These are phyloP conservation scores for Podospora sp. DNA, from an alignment of 495 filamentous ascomycete genomes.

Conservation along the genomic window DNA sequence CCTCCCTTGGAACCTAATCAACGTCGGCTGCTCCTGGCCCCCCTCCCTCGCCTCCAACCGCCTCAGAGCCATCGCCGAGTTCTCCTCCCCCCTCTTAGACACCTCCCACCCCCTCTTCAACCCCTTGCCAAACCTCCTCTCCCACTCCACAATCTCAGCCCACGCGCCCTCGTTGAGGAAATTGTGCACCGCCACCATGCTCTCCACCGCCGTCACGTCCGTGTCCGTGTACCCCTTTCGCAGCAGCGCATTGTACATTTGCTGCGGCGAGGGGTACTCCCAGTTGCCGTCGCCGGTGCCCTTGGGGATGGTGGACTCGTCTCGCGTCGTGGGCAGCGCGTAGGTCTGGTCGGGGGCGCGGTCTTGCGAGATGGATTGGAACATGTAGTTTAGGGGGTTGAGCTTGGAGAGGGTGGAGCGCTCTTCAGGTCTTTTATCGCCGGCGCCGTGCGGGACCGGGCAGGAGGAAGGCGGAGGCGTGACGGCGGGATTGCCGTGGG, in stretches of 20 bases:
- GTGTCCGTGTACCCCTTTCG: slow-evolving; percentile 96
- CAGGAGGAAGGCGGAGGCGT: slow-evolving; percentile 44
- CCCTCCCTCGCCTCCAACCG: slow-evolving; percentile 42
- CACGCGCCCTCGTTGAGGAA: slow-evolving; percentile 98
- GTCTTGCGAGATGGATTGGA: slow-evolving; percentile 76
- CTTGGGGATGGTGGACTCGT: slow-evolving; percentile 82
- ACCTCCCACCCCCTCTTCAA: slow-evolving; percentile 70
- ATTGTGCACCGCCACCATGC: slow-evolving; percentile 97
- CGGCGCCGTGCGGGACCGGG: slow-evolving; percentile 50
- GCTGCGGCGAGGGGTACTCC: slow-evolving; percentile 98
- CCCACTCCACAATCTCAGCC: slow-evolving; percentile 91
- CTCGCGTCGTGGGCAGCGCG: slow-evolving; percentile 73
- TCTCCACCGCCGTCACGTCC: slow-evolving; percentile 88
- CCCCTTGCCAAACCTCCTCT: slow-evolving; percentile 77
- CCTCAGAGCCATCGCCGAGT: slow-evolving; percentile 37
- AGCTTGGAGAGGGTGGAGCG: slow-evolving; percentile 66
- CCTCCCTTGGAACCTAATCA: slow-evolving; percentile 84
- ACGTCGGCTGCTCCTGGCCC: slow-evolving; percentile 57
- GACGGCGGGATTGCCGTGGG: slow-evolving; percentile 50
- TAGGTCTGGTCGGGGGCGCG: slow-evolving; percentile 71
- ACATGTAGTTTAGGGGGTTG: slow-evolving; percentile 98
- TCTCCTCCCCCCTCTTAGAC: slow-evolving; percentile 72
- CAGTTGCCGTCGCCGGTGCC: slow-evolving; percentile 77
- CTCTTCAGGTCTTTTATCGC: slow-evolving; percentile 21
- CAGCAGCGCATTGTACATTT: slow-evolving; percentile 98